A percentile compares a stretch with the other conserved stretches of the same genome.
These are phyloP conservation scores for Calonectria pseudoreteaudii DNA, from an alignment of 2,329 filamentous ascomycete species.

Conservation along the genomic window DNA sequence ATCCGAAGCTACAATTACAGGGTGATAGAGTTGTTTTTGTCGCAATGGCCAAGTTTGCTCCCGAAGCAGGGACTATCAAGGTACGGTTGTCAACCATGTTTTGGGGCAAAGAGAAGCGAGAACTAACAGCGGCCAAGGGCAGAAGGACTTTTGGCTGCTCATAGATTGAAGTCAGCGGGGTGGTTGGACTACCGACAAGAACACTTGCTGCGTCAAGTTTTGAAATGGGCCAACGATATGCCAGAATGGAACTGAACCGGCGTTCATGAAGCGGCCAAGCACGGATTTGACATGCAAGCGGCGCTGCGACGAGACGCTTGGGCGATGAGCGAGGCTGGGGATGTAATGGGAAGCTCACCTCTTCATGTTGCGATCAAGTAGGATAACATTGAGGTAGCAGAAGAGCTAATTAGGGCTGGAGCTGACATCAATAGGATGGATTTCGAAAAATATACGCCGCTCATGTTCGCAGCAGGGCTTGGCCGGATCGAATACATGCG, in stretches of 20 bases:
- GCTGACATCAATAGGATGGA: background rate
- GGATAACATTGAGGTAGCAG: background rate
- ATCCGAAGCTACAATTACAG: accelerated
- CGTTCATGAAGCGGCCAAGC: background rate
- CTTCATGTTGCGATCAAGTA: background rate
- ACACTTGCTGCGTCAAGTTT: background rate
- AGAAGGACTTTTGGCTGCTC: background rate
- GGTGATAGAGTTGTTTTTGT: background rate
- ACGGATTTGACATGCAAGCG: background rate
- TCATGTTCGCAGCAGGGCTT: background rate
- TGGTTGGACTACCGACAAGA: background rate
- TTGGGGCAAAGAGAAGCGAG: background rate
- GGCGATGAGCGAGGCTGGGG: background rate
- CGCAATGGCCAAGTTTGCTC: background rate
- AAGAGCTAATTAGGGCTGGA: background rate
- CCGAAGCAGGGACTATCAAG: background rate
- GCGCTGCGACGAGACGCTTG: background rate
- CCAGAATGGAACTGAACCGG: background rate
- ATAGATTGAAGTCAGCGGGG: background rate
- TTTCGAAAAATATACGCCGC: background rate
- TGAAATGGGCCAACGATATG: background rate
- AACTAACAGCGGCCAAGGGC: background rate
- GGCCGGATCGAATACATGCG: background rate
- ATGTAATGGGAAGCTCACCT: background rate
- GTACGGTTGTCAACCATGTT: background rate